Conservation (phyloP, 768 basidiomycete genomes). For the Trichaptum fuscoviolaceum region DNA sequence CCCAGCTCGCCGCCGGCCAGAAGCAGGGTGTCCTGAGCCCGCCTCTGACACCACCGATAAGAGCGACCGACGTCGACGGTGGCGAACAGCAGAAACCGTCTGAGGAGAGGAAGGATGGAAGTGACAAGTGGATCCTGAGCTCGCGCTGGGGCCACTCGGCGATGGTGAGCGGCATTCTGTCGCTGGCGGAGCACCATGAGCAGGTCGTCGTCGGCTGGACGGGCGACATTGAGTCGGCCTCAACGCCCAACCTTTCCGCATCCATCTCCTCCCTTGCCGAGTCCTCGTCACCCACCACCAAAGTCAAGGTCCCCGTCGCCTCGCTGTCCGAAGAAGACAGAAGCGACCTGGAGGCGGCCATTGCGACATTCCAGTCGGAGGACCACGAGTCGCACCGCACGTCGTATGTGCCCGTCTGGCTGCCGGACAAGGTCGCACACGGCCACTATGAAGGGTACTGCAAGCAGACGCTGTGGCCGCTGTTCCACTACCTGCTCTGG, state of each 20-base stretch:
- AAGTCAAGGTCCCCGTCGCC: conserved; percentile 42
- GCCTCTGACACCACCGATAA: conserved; percentile 71
- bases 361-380: conserved; percentile 55
- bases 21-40: conserved; percentile 58
- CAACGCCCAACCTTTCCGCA: conserved; percentile 28
- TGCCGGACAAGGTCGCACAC: conserved; percentile 83
- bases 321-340: conserved; percentile 58
- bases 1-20: conserved; percentile 42
- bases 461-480: conserved; percentile 95
- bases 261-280: conserved; percentile 7
- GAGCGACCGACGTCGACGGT: conserved; percentile 36
- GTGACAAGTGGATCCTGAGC: conserved; percentile 63
- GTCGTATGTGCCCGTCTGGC: conserved; percentile 85
- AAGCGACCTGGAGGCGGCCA: conserved; percentile 56
- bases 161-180: conserved; percentile 90
- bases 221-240: conserved; percentile 67
- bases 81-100: conserved; percentile 16
- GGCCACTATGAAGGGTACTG: conserved; percentile 97
- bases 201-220: conserved; percentile 94
- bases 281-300: conserved; percentile 12
- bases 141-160: conserved; percentile 88
- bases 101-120: conserved; percentile 16
- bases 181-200: conserved; percentile 77
- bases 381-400: conserved; percentile 57
- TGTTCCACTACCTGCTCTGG: conserved; percentile 98